Conservation (phyloP, 768 basidiomycete species). For the Tremella mesenterica region DNA sequence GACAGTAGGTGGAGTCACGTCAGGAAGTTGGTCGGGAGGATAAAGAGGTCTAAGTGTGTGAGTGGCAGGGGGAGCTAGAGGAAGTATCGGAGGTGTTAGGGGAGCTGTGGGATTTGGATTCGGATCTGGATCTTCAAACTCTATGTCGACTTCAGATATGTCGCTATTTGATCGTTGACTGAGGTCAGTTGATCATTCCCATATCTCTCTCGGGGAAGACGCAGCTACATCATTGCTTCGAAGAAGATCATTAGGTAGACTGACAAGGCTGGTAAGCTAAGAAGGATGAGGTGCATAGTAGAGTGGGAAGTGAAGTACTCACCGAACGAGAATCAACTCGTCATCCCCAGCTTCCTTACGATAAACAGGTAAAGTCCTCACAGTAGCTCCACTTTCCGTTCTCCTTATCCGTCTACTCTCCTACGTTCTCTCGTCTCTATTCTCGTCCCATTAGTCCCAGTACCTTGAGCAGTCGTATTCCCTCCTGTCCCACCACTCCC, state of each 20-base stretch:
- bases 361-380: conserved; percentile 33
- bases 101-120: no score
- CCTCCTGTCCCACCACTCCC: conserved; percentile 1
- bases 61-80: not conserved
- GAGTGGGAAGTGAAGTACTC: conserved; percentile 1
- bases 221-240: not conserved
- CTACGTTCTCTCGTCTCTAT: conserved; percentile 5
- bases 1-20: not conserved
- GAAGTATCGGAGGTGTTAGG: not conserved
- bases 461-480: not conserved
- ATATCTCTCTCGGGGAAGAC: not conserved
- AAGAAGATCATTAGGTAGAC: not conserved
- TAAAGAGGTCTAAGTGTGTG: not conserved
- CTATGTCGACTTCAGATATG: not conserved
- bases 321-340: conserved; percentile 35
- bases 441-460: not conserved
- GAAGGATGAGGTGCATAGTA: not conserved
- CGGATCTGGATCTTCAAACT: no score
- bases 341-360: conserved; percentile 38
- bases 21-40: not conserved
- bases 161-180: not conserved
- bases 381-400: conserved; percentile 29
- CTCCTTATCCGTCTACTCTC: conserved; percentile 15
- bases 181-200: not conserved
- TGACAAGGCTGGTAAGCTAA: not conserved